Conservation (phyloP, 495 filamentous ascomycete species). For the Hyaloscypha hepaticicola region DNA sequence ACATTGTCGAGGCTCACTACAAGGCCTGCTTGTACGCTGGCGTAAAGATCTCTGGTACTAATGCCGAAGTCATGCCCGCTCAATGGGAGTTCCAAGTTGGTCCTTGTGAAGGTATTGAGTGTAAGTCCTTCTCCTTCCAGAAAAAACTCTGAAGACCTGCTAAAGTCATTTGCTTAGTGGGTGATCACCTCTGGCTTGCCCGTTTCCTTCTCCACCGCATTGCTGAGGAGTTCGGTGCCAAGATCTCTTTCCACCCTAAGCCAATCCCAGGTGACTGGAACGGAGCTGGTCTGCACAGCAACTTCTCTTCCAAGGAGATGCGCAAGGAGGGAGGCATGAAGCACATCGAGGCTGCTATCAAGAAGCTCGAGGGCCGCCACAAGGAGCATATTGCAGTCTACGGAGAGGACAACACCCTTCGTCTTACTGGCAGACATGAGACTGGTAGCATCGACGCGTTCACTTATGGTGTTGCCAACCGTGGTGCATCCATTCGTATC, state of each 20-base stretch:
- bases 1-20: conserved; percentile 98
- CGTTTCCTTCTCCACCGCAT: conserved; percentile 96
- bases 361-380: conserved; percentile 87
- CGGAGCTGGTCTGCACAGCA: conserved; percentile 94
- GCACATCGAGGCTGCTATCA: conserved; percentile 79
- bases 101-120: conserved; percentile 84
- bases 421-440: conserved; percentile 95
- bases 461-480: conserved; percentile 93
- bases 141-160: neutral
- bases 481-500: conserved; percentile 91
- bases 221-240: conserved; percentile 94
- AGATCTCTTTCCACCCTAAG: conserved; percentile 96
- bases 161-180: conserved; percentile 53
- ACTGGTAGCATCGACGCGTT: conserved; percentile 92
- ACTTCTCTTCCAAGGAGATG: conserved; percentile 59
- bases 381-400: conserved; percentile 96
- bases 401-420: conserved; percentile 85
- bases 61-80: conserved; percentile 97
- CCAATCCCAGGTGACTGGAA: conserved; percentile 99
- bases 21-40: conserved; percentile 91
- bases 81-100: conserved; percentile 99
- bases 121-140: conserved; percentile 45
- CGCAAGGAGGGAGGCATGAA: conserved; percentile 94
- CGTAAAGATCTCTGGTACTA: conserved; percentile 95
- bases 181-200: conserved; percentile 96